Conservation (phyloP, 2,329 filamentous ascomycete species). For the Epichloe sibirici region DNA sequence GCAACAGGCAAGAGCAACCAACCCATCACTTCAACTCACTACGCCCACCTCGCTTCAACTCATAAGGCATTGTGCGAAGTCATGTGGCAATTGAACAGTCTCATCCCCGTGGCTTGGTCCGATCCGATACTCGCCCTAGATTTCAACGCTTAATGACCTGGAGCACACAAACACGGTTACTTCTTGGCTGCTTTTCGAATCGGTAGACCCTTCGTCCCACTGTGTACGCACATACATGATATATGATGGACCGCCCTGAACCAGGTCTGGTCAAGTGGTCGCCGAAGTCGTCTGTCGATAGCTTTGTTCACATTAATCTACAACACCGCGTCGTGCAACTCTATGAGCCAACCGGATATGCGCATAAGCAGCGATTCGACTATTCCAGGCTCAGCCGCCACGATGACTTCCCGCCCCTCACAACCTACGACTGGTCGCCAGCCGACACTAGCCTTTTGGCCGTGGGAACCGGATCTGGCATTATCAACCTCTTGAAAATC, state of each 20-base stretch:
- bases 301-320: conserved; percentile 53
- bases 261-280: conserved; percentile 57
- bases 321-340: conserved; percentile 51
- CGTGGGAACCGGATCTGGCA: conserved; percentile 62
- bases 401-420: conserved; percentile 51
- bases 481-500: conserved; percentile 62
- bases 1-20: not conserved
- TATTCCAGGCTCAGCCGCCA: conserved; percentile 45
- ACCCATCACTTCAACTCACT: not conserved
- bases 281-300: conserved; percentile 43
- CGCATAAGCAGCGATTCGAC: conserved; percentile 44
- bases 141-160: too few relatives aligned
- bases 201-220: not conserved
- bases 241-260: conserved; percentile 43
- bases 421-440: conserved; percentile 56
- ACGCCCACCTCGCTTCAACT: not conserved
- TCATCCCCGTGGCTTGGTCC: too few relatives aligned
- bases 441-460: conserved; percentile 54
- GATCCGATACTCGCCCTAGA: too few relatives aligned
- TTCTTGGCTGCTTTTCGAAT: not conserved
- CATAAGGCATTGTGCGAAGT: not conserved
- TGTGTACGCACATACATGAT: conserved; percentile 18
- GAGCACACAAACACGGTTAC: not conserved
- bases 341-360: conserved; percentile 49
- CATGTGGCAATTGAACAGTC: conserved; percentile 1